Percentiles rank a stretch among this genome's conserved stretches.
phyloP scores from a whole-genome alignment of 164 flowering plant genomes.

The Aristolochia californica region DNA sequence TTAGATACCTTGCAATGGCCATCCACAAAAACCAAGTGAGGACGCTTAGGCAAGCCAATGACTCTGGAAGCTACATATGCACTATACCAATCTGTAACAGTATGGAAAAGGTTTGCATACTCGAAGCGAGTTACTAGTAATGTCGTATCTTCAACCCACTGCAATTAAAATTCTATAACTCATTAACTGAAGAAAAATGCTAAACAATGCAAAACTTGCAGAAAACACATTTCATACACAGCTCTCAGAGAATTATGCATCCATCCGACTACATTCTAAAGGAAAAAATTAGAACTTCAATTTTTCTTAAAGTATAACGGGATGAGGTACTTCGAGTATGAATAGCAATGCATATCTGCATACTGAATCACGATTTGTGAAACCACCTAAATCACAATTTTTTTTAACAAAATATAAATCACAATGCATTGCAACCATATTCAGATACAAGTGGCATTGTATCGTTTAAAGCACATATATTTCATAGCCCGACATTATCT shows the following conservation, averaged over 20 bases:
- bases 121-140: conserved; percentile 82
- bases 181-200: not conserved
- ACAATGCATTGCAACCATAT: too few species aligned
- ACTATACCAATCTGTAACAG: conserved; percentile 93
- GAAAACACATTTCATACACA: too few species aligned
- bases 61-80: conserved; percentile 87
- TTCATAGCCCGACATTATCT: too few species aligned
- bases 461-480: too few species aligned
- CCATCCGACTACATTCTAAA: not conserved
- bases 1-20: conserved; percentile 69
- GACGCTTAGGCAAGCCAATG: conserved; percentile 72
- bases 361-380: not conserved
- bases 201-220: not conserved
- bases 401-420: too few species aligned
- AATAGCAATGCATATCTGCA: not conserved
- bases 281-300: not conserved
- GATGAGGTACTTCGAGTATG: not conserved
- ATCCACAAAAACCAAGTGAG: conserved; percentile 77
- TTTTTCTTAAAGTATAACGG: not conserved
- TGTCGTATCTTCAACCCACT: conserved; percentile 95
- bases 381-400: too few species aligned
- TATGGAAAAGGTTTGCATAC: conserved; percentile 95
- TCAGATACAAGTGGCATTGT: too few species aligned
- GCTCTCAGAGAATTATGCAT: not conserved
- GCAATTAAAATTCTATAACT: not conserved